These are phyloP conservation scores for Apiospora phragmitis DNA, from an alignment of 2,329 filamentous ascomycete species.

Conservation along the genomic window DNA sequence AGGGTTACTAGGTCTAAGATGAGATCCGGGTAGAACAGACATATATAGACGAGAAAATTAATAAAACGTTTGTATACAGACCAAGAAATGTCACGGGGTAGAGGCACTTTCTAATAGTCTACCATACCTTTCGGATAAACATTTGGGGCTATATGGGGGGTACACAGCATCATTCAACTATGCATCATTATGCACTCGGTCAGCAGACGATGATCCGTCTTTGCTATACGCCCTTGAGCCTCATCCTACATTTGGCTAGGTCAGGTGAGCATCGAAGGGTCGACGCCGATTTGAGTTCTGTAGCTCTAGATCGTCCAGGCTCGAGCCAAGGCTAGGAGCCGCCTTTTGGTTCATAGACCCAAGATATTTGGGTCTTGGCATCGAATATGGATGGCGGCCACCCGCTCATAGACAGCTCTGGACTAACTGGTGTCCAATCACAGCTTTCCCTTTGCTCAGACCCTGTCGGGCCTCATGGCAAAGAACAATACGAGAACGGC, in stretches of 20 bases:
- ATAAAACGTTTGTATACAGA: no score
- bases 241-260: neutral
- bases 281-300: neutral
- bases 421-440: neutral
- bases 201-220: neutral
- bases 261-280: neutral
- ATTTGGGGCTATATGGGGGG: no score
- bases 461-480: neutral
- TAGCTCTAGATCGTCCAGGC: neutral
- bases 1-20: slow-evolving; percentile 60
- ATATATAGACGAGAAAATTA: neutral
- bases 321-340: neutral
- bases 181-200: neutral
- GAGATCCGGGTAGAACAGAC: neutral
- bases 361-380: neutral
- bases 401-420: neutral
- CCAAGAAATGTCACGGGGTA: neutral
- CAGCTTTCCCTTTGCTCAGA: no score
- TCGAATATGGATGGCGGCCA: neutral
- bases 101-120: neutral
- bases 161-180: no score
- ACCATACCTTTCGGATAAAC: neutral
- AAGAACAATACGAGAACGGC: neutral
- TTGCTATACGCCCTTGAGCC: neutral
- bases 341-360: neutral